These are phyloP conservation scores for Acacia crassicarpa DNA, from an alignment of 306 rosid species.

Conservation along the genomic window DNA sequence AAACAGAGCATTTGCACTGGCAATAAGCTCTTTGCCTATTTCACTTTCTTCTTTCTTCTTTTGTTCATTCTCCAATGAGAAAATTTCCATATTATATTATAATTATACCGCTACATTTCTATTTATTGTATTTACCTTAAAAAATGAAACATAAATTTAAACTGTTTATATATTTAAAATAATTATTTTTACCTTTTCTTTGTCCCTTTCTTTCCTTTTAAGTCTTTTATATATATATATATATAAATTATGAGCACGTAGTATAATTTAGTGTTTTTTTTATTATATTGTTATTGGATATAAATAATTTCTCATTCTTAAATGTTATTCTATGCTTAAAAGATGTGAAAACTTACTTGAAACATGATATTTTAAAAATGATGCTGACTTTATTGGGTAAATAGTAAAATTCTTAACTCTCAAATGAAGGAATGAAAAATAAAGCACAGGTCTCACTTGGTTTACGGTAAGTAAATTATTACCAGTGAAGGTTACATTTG, in stretches of 20 bases:
- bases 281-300: background rate
- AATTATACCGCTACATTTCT: constrained; percentile 2
- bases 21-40: background rate
- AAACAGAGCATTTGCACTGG: background rate
- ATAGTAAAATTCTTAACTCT: background rate
- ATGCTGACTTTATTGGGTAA: background rate
- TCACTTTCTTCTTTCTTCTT: background rate
- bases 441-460: too few relatives aligned
- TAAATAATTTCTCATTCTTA: background rate
- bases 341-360: too few relatives aligned
- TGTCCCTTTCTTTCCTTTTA: too few relatives aligned
- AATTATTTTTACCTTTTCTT: background rate
- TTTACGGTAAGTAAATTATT: too few relatives aligned
- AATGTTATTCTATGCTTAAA: background rate
- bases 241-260: background rate
- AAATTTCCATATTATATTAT: background rate
- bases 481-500: too few relatives aligned
- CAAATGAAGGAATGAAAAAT: background rate
- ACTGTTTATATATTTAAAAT: background rate
- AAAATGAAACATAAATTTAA: background rate
- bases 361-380: background rate
- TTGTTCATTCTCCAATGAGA: background rate
- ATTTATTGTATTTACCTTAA: background rate
- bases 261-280: background rate
- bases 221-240: too few relatives aligned